phyloP scores from a whole-genome alignment of 2,329 filamentous ascomycete species.

The Aspergillus hiratsukae region DNA sequence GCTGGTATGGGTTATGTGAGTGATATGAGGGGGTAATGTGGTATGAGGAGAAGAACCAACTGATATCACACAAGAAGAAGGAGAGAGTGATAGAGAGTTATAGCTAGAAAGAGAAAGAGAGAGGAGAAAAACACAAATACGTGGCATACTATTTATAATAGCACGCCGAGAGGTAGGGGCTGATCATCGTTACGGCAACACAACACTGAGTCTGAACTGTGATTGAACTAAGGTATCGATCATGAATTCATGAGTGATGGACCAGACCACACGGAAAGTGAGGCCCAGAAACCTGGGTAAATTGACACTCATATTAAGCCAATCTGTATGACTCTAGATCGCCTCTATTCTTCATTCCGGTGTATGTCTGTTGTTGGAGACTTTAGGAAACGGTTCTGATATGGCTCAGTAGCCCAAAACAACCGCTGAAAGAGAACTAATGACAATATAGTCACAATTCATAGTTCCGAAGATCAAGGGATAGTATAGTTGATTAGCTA shows the following conservation, averaged over 20 bases:
- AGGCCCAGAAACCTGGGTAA: background rate
- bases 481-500: background rate
- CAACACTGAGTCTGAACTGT: background rate
- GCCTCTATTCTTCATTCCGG: background rate
- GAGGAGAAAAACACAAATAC: background rate
- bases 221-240: background rate
- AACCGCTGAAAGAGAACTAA: background rate
- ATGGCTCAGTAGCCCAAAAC: background rate
- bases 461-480: background rate
- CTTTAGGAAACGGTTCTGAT: background rate
- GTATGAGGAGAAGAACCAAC: background rate
- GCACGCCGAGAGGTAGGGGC: background rate
- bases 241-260: background rate
- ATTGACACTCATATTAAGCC: background rate
- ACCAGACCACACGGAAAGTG: background rate
- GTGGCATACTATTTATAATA: background rate
- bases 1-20: background rate
- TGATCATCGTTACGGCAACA: background rate
- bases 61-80: background rate
- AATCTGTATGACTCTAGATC: background rate
- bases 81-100: background rate
- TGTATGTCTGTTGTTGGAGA: background rate
- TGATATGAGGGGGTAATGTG: background rate
- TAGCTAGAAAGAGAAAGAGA: background rate
- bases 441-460: background rate